Evolutionary conservation across 345 rosid species (phyloP).

Genomic region (Gynandropsis gynandra): DNA sequence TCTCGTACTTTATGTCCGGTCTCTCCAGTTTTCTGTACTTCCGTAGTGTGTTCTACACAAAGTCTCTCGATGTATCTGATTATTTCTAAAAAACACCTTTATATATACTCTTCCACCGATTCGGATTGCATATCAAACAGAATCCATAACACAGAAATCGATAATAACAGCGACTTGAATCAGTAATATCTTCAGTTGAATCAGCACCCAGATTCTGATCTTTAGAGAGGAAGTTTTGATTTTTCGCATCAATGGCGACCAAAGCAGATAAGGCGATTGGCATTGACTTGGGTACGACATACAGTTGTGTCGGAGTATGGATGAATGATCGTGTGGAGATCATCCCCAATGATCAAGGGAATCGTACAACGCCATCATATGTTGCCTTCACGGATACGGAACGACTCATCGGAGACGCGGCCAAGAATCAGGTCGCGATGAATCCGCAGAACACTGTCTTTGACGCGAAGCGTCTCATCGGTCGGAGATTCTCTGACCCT

Average conservation of each 20-base stretch:
- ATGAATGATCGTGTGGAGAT: conserved; percentile 38
- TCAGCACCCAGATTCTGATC: not conserved
- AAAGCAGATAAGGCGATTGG: conserved; percentile 31
- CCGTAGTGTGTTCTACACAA: conserved; percentile 4
- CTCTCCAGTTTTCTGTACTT: conserved; percentile 18
- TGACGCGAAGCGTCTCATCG: conserved; percentile 42
- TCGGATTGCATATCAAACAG: conserved; percentile 3
- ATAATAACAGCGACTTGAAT: not conserved
- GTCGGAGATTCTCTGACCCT: conserved; percentile 33
- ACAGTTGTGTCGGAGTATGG: conserved; percentile 40
- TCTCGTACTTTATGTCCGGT: conserved; percentile 8
- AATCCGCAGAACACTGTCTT: conserved; percentile 49
- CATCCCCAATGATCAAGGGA: conserved; percentile 38
- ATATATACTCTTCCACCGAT: conserved; percentile 21
- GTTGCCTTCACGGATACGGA: conserved; percentile 42
- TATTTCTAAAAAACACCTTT: not conserved
- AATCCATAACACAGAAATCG: conserved; percentile 1
- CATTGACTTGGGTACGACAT: conserved; percentile 38
- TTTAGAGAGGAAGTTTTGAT: conserved; percentile 1
- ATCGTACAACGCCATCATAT: conserved; percentile 36
- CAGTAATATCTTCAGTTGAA: not conserved
- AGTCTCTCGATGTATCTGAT: conserved; percentile 17
- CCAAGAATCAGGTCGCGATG: conserved; percentile 50
- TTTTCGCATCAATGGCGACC: conserved; percentile 20
- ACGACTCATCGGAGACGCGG: conserved; percentile 40